Percentiles rank a stretch among this genome's conserved stretches.
Evolutionary conservation across 2,329 filamentous ascomycete species (phyloP).

Genomic region (Fusarium falciforme): DNA sequence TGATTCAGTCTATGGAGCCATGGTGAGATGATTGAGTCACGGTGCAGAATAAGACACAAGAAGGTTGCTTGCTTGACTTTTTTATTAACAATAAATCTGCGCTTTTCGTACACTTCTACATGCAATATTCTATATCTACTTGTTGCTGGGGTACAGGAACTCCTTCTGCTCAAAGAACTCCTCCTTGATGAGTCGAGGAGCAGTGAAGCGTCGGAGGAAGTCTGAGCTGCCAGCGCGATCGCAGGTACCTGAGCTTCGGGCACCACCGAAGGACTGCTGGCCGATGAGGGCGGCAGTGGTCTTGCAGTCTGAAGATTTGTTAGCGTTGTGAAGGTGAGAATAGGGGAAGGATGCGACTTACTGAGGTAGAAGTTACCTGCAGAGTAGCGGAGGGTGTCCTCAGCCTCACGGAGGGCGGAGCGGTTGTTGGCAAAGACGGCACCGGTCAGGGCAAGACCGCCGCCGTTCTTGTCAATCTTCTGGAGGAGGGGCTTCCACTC

Average conservation of each 20-base stretch:
- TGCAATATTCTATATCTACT: constrained; percentile 33
- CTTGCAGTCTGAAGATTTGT: constrained; percentile 57
- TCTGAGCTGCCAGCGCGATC: constrained; percentile 67
- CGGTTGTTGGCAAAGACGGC: constrained; percentile 62
- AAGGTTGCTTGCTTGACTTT: neutral
- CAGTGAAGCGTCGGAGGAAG: constrained; percentile 62
- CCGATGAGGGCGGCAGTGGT: constrained; percentile 66
- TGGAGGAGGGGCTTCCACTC: constrained; percentile 51
- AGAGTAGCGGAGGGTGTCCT: constrained; percentile 62
- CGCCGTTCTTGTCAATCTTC: constrained; percentile 54
- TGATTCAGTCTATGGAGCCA: neutral
- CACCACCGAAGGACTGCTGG: constrained; percentile 67
- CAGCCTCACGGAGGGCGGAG: constrained; percentile 60
- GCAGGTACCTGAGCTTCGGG: constrained; percentile 64
- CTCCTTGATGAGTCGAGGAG: constrained; percentile 64
- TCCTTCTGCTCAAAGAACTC: constrained; percentile 54
- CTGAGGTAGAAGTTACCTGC: constrained; percentile 69
- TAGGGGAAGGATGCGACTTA: constrained; percentile 17
- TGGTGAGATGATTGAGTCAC: neutral
- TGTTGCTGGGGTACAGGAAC: constrained; percentile 64
- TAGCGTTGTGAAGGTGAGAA: neutral
- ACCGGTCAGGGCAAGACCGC: constrained; percentile 60
- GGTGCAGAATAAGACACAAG: neutral
- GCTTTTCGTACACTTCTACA: constrained; percentile 33
- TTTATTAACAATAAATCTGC: constrained; percentile 19